Evolutionary conservation across 176 grass and related monocot genomes (phyloP).

Genomic region (Rhynchospora pubera): DNA sequence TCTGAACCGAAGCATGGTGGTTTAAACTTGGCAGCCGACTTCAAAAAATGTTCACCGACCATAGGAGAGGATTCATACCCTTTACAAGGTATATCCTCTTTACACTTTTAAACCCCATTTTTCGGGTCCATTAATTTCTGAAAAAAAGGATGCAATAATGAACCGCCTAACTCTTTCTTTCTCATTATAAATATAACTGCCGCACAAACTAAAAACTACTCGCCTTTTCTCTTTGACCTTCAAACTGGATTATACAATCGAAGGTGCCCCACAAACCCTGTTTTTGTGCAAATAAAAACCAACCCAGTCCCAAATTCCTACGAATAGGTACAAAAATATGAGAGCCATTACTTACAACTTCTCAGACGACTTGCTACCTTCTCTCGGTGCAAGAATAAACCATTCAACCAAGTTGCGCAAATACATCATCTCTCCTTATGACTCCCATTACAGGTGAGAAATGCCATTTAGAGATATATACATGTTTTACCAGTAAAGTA

Average conservation of each 20-base stretch:
- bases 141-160: background rate
- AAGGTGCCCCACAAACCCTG: background rate
- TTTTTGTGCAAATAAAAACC: background rate
- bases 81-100: background rate
- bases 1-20: background rate
- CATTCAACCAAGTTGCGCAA: slow-evolving; percentile 58
- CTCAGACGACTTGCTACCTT: slow-evolving; percentile 61
- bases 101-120: slow-evolving; percentile 7
- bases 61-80: background rate
- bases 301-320: background rate
- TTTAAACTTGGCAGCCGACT: background rate
- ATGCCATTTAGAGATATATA: background rate
- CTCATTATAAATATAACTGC: background rate
- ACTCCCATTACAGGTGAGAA: slow-evolving; percentile 70
- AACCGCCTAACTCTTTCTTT: slow-evolving; percentile 3
- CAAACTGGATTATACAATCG: background rate
- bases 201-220: background rate
- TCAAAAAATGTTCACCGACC: too few relatives aligned
- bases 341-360: slow-evolving; percentile 34
- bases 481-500: background rate
- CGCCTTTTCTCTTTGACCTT: slow-evolving; percentile 10
- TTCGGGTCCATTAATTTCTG: background rate
- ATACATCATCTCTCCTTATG: slow-evolving; percentile 68
- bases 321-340: slow-evolving; percentile 9
- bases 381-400: slow-evolving; percentile 67